Evolutionary conservation across 2,329 filamentous ascomycete species (phyloP), one percentile per base, ranked within the genome.

Genomic region (Eutypella sp.): DNA sequence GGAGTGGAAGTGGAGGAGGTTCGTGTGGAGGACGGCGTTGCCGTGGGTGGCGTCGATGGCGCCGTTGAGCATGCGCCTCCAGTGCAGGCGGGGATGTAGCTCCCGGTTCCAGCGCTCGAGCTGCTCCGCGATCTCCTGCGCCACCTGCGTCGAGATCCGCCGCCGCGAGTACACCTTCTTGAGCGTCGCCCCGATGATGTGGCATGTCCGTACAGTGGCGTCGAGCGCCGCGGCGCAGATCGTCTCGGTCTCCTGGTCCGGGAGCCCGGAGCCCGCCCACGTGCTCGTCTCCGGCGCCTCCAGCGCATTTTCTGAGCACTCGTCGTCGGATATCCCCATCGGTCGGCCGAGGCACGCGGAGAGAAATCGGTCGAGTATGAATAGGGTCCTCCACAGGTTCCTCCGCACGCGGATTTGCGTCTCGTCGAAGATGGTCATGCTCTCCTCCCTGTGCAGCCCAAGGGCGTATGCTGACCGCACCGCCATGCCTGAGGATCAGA

Each of bases 401-500:
- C 74, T 73, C 27, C 81, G 70, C 8, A 74, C 60, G 8, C 57
- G 61, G 50, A 75, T 67, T 42, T 79, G 69, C 10, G 71, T 64
- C 1, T 57, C 56, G 7, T 62, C 63, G 56, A 81, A 82, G 15
- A 81, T 71, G 11, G 69, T 62, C 64, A 79, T 73, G 3, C 76
- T 76, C 51, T 84, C 79, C 54, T 78, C 74, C 53, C 78, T 70
- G 52, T 86, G 82, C 3, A 86, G 64, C 2, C 82, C 82, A 2
- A 85, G 63, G 0, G 80, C 74, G 57, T 81, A 78, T 2, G 80
- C 81, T 43, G 79, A 81, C 11, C 79, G 74, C 39, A 83, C 76
- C 19, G 83, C 83, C 74, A 81, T 80, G 7, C 77, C 79, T 82
- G 50, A n/a, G n/a, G n/a, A n/a, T n/a, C n/a, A n/a, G n/a, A n/a